A percentile compares a stretch with the other conserved stretches of the same genome.
Conservation (phyloP, 2,329 filamentous ascomycete species). For the Diaporthe citri region DNA sequence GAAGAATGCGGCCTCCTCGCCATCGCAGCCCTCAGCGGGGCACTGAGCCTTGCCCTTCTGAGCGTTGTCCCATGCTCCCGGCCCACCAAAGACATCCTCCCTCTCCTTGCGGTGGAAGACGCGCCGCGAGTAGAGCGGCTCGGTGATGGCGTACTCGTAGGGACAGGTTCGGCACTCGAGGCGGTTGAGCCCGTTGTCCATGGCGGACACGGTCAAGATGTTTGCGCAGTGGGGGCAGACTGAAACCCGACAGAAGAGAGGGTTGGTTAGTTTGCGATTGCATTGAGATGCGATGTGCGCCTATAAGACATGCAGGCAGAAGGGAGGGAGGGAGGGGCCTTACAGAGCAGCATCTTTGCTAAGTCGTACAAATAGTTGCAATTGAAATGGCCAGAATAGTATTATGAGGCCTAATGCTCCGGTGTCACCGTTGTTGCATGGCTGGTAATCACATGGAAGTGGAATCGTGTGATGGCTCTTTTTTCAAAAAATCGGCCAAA, state of each 20-base stretch:
- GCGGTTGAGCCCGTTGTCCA: conserved; percentile 75
- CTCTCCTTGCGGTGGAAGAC: conserved; percentile 89
- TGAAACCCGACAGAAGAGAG: conserved; percentile 47
- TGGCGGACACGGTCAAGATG: conserved; percentile 79
- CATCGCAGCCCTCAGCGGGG: conserved; percentile 82
- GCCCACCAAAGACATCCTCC: conserved; percentile 90
- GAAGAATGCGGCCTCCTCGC: conserved; percentile 90
- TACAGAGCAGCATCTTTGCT: conserved; percentile 76
- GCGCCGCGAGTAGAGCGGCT: conserved; percentile 84
- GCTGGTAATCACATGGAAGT: conserved; percentile 28
- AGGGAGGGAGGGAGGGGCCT: conserved; percentile 28
- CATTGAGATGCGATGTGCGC: background rate
- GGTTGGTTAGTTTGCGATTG: conserved; percentile 36
- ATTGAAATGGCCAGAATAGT: conserved; percentile 17
- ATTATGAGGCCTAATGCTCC: background rate
- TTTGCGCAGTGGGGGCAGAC: conserved; percentile 89
- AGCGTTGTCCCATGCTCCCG: conserved; percentile 90
- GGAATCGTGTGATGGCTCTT: background rate
- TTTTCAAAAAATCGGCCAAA: background rate
- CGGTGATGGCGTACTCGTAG: conserved; percentile 86
- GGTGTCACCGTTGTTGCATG: conserved; percentile 30
- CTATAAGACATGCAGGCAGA: conserved; percentile 31
- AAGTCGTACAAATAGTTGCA: conserved; percentile 11
- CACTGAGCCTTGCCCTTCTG: conserved; percentile 89
- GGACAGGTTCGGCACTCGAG: conserved; percentile 97